Base-by-base conservation (phyloP, 2,329 filamentous ascomycete species). In the Calonectria multiphialidica region DNA sequence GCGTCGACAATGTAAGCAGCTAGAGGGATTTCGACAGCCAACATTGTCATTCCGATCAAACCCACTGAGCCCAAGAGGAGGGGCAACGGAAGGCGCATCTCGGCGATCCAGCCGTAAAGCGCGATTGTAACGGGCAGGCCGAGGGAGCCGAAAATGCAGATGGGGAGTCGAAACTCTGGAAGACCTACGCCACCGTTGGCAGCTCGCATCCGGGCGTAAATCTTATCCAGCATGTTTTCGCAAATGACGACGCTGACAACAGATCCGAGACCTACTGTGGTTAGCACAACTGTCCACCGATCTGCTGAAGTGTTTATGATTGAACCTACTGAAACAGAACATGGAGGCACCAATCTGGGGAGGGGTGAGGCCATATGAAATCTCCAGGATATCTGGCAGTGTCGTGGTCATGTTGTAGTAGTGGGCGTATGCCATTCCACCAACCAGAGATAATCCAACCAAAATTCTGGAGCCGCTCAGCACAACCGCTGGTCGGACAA, bases 331-430 rank as follows among this genome's bases (percentile, higher is more conserved):
- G 5, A 59, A 59, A 40, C 33, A 40, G 16, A 37, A 59, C 53
- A 59, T 18, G 21, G 53, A 37, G 5, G 53, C 53, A 23, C 53
- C 53, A 7, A 59, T n/a, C 21, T 59, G 53, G 7, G 53, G 37
- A 16, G 53, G 37, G 4, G 53, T 16, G 12, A 59, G 33, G 10
- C 35, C 35, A 15, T 59, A 59, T 3, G 18, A 15, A 6, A 7
- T 23, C 33, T 59, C 35, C 4, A 59, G 21, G 25, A 59, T 59
- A 16, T 59, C 35, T 3, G 53, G 53, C 13, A 59, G 33, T 2
- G 53, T 59, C 1, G 53, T 59, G 5, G 53, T 59, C 53, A 59
- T 23, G 53, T 59, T 59, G 53, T 59, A 59, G 53, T 59, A 59
- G 53, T 59, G 53, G 15, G 53, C 35, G 21, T 59, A 59, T 12